These are phyloP conservation scores for Malus hybrid DNA, from an alignment of 331 rosid species.

Conservation along the genomic window DNA sequence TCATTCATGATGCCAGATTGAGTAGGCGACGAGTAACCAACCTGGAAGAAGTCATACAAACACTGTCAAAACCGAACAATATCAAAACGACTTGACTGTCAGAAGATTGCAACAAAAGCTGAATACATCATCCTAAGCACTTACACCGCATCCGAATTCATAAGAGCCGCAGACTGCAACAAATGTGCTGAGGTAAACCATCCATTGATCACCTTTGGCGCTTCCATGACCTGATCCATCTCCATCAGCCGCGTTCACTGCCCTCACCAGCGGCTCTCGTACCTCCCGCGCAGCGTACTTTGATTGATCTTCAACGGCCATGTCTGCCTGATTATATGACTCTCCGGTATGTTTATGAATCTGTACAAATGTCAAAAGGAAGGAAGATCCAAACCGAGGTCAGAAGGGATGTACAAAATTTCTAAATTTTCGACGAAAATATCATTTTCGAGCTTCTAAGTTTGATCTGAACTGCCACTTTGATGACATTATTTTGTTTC, in stretches of 20 bases:
- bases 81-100: background rate
- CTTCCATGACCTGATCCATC: conserved; percentile 14
- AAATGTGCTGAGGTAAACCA: conserved; percentile 39
- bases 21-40: conserved; percentile 91
- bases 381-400: background rate
- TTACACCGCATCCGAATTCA: conserved; percentile 42
- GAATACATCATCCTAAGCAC: background rate
- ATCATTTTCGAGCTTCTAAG: background rate
- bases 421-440: background rate
- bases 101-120: background rate
- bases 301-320: conserved; percentile 45
- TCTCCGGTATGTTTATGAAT: background rate
- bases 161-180: conserved; percentile 47
- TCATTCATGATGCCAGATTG: conserved; percentile 65
- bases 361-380: background rate
- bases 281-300: conserved; percentile 22
- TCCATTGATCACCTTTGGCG: conserved; percentile 22
- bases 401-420: background rate
- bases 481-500: background rate
- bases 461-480: background rate
- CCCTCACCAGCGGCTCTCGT: conserved; percentile 39
- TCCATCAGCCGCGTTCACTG: background rate
- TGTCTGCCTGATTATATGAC: conserved; percentile 13
- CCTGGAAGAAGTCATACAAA: conserved; percentile 37
- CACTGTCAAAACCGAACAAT: background rate